phyloP scores from a whole-genome alignment of 495 filamentous ascomycete genomes.

The Aspergillus indologenus region DNA sequence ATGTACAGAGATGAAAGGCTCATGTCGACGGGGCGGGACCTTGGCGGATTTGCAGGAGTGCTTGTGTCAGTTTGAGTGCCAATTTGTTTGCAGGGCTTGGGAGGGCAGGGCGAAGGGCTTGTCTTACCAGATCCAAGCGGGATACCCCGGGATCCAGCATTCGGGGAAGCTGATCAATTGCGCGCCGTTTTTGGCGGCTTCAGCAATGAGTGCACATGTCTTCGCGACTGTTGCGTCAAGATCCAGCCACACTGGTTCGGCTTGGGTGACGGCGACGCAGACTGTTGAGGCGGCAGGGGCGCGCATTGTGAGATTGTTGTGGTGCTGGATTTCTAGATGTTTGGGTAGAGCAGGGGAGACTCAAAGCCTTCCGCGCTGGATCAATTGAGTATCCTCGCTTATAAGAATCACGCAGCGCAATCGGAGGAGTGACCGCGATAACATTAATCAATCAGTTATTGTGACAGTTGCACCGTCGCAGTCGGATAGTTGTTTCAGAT shows the following conservation, averaged over 20 bases:
- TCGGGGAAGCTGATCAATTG: constrained; percentile 55
- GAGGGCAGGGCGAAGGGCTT: too few relatives aligned
- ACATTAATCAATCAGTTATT: too few relatives aligned
- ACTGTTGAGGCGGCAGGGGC: constrained; percentile 14
- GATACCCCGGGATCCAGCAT: constrained; percentile 56
- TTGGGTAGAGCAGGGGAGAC: too few relatives aligned
- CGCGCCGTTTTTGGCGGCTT: constrained; percentile 50
- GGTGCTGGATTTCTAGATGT: too few relatives aligned
- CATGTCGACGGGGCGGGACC: constrained; percentile 45
- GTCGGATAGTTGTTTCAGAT: too few relatives aligned
- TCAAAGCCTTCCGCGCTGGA: too few relatives aligned
- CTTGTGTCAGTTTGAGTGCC: neutral
- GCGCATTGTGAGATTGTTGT: too few relatives aligned
- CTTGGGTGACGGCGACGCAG: constrained; percentile 48
- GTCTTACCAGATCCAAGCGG: constrained; percentile 60
- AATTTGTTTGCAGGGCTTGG: neutral
- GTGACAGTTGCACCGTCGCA: too few relatives aligned
- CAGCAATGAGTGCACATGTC: constrained; percentile 47
- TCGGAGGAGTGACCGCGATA: too few relatives aligned
- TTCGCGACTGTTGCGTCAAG: constrained; percentile 47
- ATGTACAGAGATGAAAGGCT: constrained; percentile 45
- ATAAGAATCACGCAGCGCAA: too few relatives aligned
- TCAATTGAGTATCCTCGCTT: too few relatives aligned
- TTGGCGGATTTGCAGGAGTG: constrained; percentile 15
- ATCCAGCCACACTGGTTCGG: constrained; percentile 55